A percentile compares a stretch with the other conserved stretches of the same genome.
Conservation (phyloP, 306 rosid genomes). For the Castanospermum australe region DNA sequence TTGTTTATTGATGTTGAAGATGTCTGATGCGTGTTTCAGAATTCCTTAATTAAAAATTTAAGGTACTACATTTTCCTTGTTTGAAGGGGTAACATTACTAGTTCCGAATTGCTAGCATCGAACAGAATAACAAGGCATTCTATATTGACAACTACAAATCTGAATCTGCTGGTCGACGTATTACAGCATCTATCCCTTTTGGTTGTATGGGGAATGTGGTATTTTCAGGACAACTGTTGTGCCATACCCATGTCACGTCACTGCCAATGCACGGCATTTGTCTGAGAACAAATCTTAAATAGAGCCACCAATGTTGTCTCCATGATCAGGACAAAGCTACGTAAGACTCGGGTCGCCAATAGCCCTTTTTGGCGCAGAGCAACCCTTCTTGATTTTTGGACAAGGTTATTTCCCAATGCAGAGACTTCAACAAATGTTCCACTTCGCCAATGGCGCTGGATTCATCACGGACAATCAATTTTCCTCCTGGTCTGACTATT, state of each 20-base stretch:
- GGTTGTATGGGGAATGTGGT: not conserved
- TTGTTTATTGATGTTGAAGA: not conserved
- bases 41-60: not conserved
- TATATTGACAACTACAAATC: conserved; percentile 5
- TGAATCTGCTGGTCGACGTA: not conserved
- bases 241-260: conserved; percentile 12
- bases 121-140: not conserved
- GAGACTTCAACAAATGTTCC: conserved; percentile 62
- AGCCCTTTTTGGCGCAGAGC: conserved; percentile 70
- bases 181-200: not conserved
- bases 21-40: not conserved
- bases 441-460: conserved; percentile 55
- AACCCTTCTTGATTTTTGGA: conserved; percentile 70
- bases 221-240: not conserved
- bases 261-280: not conserved
- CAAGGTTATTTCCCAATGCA: conserved; percentile 74
- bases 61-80: not conserved
- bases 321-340: conserved; percentile 39
- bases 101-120: not conserved
- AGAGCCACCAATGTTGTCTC: not conserved
- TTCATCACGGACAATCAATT: conserved; percentile 68
- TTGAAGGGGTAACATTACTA: not conserved
- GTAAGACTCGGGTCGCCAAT: conserved; percentile 58
- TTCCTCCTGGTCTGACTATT: conserved; percentile 77
- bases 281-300: not conserved